A percentile compares a stretch with the other conserved stretches of the same genome.
phyloP scores from a whole-genome alignment of 306 rosid species.

The Quercus variabilis region DNA sequence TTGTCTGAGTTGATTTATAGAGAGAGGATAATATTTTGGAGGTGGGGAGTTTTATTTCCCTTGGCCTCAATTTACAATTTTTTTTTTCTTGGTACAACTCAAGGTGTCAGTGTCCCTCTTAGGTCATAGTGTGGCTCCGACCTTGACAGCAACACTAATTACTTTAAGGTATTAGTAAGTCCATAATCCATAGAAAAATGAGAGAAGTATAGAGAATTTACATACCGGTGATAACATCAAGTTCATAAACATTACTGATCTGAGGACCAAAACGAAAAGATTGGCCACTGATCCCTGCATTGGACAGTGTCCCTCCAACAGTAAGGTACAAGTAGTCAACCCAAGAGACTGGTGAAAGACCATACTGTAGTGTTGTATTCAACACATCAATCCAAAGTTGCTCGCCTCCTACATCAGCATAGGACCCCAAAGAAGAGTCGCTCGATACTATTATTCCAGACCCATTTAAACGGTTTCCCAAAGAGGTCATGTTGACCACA shows the following conservation, averaged over 20 bases:
- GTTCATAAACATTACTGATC: slow-evolving; percentile 60
- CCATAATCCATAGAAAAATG: background rate
- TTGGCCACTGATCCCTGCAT: slow-evolving; percentile 95
- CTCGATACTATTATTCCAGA: slow-evolving; percentile 29
- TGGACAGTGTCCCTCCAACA: slow-evolving; percentile 85
- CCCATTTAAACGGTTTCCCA: slow-evolving; percentile 21
- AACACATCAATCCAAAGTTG: slow-evolving; percentile 78
- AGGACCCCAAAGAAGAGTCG: slow-evolving; percentile 19
- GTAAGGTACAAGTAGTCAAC: slow-evolving; percentile 69
- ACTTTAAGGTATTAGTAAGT: too few species aligned
- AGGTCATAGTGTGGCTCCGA: too few species aligned
- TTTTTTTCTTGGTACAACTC: too few species aligned
- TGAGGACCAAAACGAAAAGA: slow-evolving; percentile 78
- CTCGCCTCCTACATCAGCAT: slow-evolving; percentile 79
- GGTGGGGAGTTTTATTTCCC: too few species aligned
- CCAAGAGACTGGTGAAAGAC: slow-evolving; percentile 72
- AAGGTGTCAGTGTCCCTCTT: too few species aligned
- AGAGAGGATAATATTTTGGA: too few species aligned
- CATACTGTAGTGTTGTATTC: slow-evolving; percentile 40
- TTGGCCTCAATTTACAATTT: too few species aligned
- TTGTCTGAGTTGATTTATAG: too few species aligned
- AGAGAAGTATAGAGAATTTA: background rate
- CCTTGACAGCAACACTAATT: too few species aligned
- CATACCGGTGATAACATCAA: slow-evolving; percentile 76
- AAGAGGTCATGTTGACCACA: slow-evolving; percentile 68